phyloP scores from a whole-genome alignment of 768 basidiomycete species.

The Pisolithus sp. region DNA sequence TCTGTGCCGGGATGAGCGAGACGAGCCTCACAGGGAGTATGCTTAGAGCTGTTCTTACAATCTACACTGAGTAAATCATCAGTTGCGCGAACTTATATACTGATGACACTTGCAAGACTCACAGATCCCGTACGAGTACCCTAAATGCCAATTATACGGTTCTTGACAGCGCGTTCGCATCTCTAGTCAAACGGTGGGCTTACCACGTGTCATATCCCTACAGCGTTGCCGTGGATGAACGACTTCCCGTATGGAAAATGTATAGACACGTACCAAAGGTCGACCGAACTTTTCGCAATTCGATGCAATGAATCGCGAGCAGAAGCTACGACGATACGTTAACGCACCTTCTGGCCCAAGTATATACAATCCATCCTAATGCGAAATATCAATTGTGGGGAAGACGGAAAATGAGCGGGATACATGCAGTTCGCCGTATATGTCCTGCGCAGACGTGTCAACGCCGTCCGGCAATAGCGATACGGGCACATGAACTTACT shows the following conservation, averaged over 20 bases:
- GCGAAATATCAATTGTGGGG: not conserved
- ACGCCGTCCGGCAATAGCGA: not conserved
- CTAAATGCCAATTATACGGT: conserved; percentile 27
- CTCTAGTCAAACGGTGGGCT: conserved; percentile 3
- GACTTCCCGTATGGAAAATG: not conserved
- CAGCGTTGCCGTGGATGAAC: conserved; percentile 1
- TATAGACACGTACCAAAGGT: conserved; percentile 50
- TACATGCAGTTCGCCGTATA: conserved; percentile 84
- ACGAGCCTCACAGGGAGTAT: conserved; percentile 1
- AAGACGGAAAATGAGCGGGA: not conserved
- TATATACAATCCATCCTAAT: conserved; percentile 92
- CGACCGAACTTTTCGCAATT: conserved; percentile 52
- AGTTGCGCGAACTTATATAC: not conserved
- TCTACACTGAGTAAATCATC: conserved; percentile 48
- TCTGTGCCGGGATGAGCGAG: conserved; percentile 31
- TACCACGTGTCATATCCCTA: conserved; percentile 59
- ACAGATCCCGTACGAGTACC: conserved; percentile 73
- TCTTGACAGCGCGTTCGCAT: too few species aligned
- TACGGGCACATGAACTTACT: conserved; percentile 32
- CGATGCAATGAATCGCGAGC: not conserved
- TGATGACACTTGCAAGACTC: conserved; percentile 24
- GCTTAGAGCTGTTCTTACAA: conserved; percentile 39
- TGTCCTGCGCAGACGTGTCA: conserved; percentile 53
- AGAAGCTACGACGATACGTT: conserved; percentile 1
- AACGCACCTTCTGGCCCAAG: conserved; percentile 78